Base-by-base conservation (phyloP, 805 yeast genomes). In the Candida pseudoglaebosa region DNA sequence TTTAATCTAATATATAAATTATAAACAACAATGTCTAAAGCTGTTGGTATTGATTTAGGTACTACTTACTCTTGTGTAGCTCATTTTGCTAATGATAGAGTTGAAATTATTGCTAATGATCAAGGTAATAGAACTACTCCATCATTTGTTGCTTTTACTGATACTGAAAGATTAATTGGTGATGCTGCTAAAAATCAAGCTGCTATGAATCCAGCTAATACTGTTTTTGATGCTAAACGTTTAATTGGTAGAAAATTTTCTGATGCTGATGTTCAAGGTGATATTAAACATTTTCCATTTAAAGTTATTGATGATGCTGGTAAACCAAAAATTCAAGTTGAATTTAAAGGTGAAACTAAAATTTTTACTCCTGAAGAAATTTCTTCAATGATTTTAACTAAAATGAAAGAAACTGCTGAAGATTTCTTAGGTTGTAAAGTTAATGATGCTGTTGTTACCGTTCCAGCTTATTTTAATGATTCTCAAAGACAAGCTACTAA, bases 41-140 rank as follows among this genome's bases (percentile, higher is more conserved):
- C 80, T 58, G 60, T 57, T 49, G 99, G 99, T 84, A 91, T 91
- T 82, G 98, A 90, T 79, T 79, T 82, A 71, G 90, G 90, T 73
- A 82, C 90, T 46, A 88, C 95, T 48, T 89, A 88, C 74, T 88
- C 96, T 37, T 89, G 96, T 81, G 96, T 89, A 49, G 96, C 96
- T 55, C 95, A 88, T 65, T 88, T 89, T 72, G 75, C 89, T 56
- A 85, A 86, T 60, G 95, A 90, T 55, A 77, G 86, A 66, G 97
- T 90, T 41, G 97, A 90, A 71, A 90, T 90, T 67, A 86, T 90
- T 65, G 96, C 97, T 56, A 90, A 90, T 66, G 97, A 90, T 70
- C 97, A 90, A 77, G 97, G 97, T 82, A 90, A 89, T 80, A 87
- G 97, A 78, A 89, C 91, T 44, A 90, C 97, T 41, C 96, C 97